phyloP scores from a whole-genome alignment of 441 rosid genomes.

The Erysimum cheiri region DNA sequence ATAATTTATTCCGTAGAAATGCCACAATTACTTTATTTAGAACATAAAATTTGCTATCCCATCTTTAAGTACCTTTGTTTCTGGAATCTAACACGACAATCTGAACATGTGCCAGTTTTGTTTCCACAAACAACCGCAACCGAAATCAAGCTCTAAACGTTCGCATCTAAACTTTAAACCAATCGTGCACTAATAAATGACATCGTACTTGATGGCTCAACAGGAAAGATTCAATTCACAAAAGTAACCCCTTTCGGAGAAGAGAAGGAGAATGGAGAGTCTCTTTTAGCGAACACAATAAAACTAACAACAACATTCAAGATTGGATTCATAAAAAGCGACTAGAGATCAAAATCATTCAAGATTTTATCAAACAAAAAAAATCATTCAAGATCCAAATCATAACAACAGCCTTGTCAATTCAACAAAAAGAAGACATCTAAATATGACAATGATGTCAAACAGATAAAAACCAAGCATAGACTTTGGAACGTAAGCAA shows the following conservation, averaged over 20 bases:
- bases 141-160: too few relatives aligned
- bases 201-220: neutral
- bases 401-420: neutral
- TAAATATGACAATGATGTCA: conserved; percentile 4
- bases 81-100: too few relatives aligned
- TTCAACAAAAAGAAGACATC: neutral
- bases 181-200: neutral
- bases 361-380: too few relatives aligned
- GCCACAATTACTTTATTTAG: too few relatives aligned
- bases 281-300: neutral
- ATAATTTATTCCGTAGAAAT: too few relatives aligned
- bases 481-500: neutral
- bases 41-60: too few relatives aligned
- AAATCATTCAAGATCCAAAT: neutral
- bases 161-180: too few relatives aligned
- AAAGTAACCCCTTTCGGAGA: neutral
- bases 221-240: neutral
- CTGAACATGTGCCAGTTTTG: too few relatives aligned
- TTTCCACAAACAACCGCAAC: too few relatives aligned
- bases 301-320: neutral
- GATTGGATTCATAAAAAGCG: neutral
- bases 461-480: neutral
- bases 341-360: neutral
- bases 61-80: too few relatives aligned
- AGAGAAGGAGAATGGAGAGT: neutral